Base-by-base conservation (phyloP, 371 early-diverging fungal genomes). In the Mortierella sp. region DNA sequence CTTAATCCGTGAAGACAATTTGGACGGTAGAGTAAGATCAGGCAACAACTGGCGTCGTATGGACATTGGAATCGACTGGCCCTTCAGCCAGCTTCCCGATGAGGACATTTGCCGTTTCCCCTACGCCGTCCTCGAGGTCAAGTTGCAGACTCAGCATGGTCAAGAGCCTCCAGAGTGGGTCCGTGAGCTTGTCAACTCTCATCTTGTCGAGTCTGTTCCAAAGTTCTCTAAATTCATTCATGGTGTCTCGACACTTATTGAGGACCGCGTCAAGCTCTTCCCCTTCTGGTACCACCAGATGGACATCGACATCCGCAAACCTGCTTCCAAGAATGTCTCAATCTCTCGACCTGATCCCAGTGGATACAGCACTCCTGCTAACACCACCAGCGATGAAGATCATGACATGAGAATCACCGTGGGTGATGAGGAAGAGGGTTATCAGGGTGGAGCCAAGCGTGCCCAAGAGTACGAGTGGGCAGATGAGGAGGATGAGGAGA, bases 211-310 rank as follows among this genome's bases (percentile, higher is more conserved):
- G 84, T 97, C 97, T 49, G 98, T 98, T 11, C 97, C 97, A 67
- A 98, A 98, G 86, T 99, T 99, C 88, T 95, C 94, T 74, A 99
- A 99, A 86, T 99, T 97, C 87, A 93, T 98, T 52, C 99, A 99
- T 85, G 99, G 99, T 77, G 91, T 95, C 28, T 94, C 99, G 8
- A 94, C 97, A 40, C 90, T 99, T 70, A 92, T 98, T 70, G 96
- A 96, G 73, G 64, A 85, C 61, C 90, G 94, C 45, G 97, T 99
- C 10, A 89, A 92, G 20, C 88, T 97, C 55, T 90, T 99, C 66
- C 99, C 99, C 12, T 99, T 98, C 87, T 99, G 99, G 99, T 87
- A 94, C 39, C 95, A 96, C 30, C 98, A 98, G 84, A 97, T 99
- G 91, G 94, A 94, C 73, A 92, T 93, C 28, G 97, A 98, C 71